Evolutionary conservation across 441 rosid genomes (phyloP), one percentile per base, ranked within the genome.

Genomic region (Bruguiera hainesii): DNA sequence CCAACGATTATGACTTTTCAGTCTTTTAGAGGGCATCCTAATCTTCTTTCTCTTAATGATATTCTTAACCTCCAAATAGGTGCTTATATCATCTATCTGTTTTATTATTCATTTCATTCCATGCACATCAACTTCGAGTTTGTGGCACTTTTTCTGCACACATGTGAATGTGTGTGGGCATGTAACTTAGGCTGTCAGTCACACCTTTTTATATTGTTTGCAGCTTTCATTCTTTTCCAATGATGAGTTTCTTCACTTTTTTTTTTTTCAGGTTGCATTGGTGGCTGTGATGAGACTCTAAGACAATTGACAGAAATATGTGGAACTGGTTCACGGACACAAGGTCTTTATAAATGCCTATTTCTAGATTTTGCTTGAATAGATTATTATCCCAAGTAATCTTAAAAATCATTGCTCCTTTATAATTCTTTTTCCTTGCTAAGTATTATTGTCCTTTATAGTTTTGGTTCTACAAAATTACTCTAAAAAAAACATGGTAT

Each of bases 311-410:
- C 75, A 75, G 96, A 91, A 74, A 89, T 89, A 63, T 94, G 99
- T 76, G 99, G 98, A 82, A 91, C 98, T 42, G 99, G 98, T 67
- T 80, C 93, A 53, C 95, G 98, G 48, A 69, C 76, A 78, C 81
- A 88, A 91, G 99, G 99, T 94, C 28, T 59, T 77, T 67, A 29
- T 50, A 18, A 3, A 25, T 66, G 26, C 60, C 57, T 69, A 7
- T 46, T 53, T 37, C 25, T 58, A 29, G 49, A 57, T 58, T 60
- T 51, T 6, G 19, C 7, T 59, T 5, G 31, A 37, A 23, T 20
- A 29, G 56, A 53, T 20, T 53, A 46, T n/a, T 5, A 16, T 55
- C 25, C 18, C 25, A 39, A 11, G 11, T 3, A 37, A n/a, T 67
- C 1, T 6, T 2, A 42, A 28, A 19, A 42, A 29, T 19, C 21